A percentile compares a stretch with the other conserved stretches of the same genome.
These are phyloP conservation scores for Rhizopogon parksii DNA, from an alignment of 1,284 basidiomycete species.

Conservation along the genomic window DNA sequence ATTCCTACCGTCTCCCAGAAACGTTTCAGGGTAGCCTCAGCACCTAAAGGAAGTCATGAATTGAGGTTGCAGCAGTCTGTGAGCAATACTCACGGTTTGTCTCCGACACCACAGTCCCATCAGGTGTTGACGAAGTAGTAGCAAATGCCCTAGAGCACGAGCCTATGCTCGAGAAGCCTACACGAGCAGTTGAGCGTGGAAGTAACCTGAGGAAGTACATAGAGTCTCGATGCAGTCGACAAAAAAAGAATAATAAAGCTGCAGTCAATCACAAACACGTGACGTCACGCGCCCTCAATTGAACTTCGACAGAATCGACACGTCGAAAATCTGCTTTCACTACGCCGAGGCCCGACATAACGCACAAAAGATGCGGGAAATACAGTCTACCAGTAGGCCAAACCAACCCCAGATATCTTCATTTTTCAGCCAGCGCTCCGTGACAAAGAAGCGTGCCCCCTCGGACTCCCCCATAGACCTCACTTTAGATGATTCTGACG, in stretches of 20 bases:
- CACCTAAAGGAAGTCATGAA: constrained; percentile 45
- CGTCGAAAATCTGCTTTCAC: background rate
- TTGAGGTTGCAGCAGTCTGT: background rate
- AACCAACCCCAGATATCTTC: constrained; percentile 46
- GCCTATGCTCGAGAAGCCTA: background rate
- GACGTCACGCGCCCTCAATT: constrained; percentile 5
- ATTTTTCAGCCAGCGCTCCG: constrained; percentile 41
- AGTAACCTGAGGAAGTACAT: background rate
- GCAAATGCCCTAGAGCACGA: constrained; percentile 7
- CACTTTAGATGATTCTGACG: constrained; percentile 37
- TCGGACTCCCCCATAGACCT: constrained; percentile 46
- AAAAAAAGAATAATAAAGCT: background rate
- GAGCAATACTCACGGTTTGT: constrained; percentile 43
- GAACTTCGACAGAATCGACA: too few relatives aligned
- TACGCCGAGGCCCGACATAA: background rate
- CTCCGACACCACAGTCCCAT: constrained; percentile 42
- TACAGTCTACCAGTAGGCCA: constrained; percentile 1
- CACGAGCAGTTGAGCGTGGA: background rate
- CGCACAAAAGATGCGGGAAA: constrained; percentile 19
- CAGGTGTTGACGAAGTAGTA: constrained; percentile 17
- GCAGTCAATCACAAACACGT: constrained; percentile 19
- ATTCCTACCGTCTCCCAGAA: constrained; percentile 90
- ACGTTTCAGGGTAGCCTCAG: constrained; percentile 76
- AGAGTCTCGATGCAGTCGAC: background rate
- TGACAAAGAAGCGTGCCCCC: constrained; percentile 23